Percentiles rank a stretch among this genome's conserved stretches.
Evolutionary conservation across 2,329 filamentous ascomycete genomes (phyloP).

Genomic region (Fonsecaea nubica): DNA sequence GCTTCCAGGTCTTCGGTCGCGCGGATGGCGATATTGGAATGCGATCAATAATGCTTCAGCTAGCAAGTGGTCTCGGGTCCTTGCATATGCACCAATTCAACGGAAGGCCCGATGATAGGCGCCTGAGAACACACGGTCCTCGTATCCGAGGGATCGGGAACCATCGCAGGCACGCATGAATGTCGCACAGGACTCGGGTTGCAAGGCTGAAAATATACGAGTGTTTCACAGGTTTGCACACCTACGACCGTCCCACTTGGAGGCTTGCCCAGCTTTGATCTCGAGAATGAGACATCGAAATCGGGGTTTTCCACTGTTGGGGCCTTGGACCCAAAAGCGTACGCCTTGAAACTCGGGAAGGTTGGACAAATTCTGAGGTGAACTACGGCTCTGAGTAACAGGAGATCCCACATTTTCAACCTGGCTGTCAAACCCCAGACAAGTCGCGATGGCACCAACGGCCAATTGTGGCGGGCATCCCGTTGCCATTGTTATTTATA

Average conservation of each 20-base stretch:
- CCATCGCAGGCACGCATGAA: neutral
- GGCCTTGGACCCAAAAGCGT: neutral
- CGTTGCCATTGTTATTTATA: neutral
- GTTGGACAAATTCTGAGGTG: neutral
- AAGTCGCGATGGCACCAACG: neutral
- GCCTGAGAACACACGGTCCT: neutral
- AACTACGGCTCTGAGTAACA: neutral
- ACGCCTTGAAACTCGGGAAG: neutral
- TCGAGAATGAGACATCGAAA: neutral
- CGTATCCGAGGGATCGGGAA: neutral
- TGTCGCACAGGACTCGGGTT: neutral
- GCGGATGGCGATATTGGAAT: neutral
- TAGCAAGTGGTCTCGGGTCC: slow-evolving; percentile 15
- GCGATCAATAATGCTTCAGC: neutral
- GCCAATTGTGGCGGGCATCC: neutral
- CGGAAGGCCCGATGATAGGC: slow-evolving; percentile 1
- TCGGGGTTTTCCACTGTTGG: neutral
- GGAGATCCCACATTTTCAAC: neutral
- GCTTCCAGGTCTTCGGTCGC: neutral
- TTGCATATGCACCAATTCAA: neutral
- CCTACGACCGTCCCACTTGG: neutral
- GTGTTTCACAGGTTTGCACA: neutral
- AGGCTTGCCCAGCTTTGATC: neutral
- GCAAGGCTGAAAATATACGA: neutral
- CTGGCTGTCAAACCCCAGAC: slow-evolving; percentile 1